A percentile compares a stretch with the other conserved stretches of the same genome.
phyloP scores from a whole-genome alignment of 2,329 filamentous ascomycete genomes.

The Colletotrichum viniferum region DNA sequence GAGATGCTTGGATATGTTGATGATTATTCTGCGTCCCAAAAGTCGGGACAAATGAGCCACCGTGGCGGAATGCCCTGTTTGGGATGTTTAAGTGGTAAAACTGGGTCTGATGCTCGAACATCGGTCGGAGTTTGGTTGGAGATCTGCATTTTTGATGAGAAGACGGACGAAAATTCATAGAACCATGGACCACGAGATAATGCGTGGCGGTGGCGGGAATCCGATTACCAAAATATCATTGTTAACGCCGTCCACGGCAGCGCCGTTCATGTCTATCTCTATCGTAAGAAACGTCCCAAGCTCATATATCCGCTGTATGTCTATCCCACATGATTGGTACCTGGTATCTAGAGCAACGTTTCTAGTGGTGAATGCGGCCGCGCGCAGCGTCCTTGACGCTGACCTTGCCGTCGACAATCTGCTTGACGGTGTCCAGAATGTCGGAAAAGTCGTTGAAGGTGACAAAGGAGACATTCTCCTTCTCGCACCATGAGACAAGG shows the following conservation, averaged over 20 bases:
- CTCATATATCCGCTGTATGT: neutral
- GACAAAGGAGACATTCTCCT: conserved; percentile 84
- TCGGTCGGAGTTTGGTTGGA: neutral
- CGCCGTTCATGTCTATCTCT: conserved; percentile 14
- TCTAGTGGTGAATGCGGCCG: conserved; percentile 33
- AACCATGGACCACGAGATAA: neutral
- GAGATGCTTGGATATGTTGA: no score
- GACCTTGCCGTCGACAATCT: conserved; percentile 75
- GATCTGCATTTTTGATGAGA: neutral
- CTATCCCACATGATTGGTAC: neutral
- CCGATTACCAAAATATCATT: neutral
- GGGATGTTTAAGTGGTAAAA: neutral
- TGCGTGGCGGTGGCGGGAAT: neutral
- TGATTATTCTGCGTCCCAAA: no score
- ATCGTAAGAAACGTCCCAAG: neutral
- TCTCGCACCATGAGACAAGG: conserved; percentile 85
- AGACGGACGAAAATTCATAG: neutral
- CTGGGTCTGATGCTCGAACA: neutral
- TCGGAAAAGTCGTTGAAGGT: conserved; percentile 84
- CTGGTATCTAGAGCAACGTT: neutral
- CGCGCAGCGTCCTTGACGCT: conserved; percentile 73
- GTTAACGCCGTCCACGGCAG: neutral
- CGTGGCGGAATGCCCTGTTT: neutral
- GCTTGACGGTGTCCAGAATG: conserved; percentile 77
- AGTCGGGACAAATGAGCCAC: neutral